Conservation (phyloP, 371 early-diverging fungal species). For the Mucor lusitanicus region DNA sequence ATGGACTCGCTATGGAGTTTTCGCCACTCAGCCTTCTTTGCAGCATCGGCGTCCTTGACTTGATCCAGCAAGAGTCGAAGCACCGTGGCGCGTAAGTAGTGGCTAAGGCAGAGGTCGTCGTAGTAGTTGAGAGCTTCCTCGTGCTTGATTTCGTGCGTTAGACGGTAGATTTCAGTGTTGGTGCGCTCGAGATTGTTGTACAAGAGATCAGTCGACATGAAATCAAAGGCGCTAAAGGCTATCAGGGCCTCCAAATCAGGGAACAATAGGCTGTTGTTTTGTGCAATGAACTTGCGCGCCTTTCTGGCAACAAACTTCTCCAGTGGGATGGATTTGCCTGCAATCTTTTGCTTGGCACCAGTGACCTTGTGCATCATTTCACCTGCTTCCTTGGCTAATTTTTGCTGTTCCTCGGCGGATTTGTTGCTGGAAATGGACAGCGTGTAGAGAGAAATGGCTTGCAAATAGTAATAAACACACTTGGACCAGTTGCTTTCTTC, state of each 20-base stretch:
- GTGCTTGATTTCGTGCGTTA: constrained; percentile 35
- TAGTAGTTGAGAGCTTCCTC: constrained; percentile 24
- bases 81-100: constrained; percentile 56
- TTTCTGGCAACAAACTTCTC: constrained; percentile 83
- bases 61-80: constrained; percentile 29
- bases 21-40: constrained; percentile 6
- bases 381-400: constrained; percentile 15
- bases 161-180: constrained; percentile 36
- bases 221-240: constrained; percentile 66
- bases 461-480: constrained; percentile 70
- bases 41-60: not conserved
- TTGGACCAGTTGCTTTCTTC: constrained; percentile 81
- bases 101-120: constrained; percentile 70
- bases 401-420: constrained; percentile 5
- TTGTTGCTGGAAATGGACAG: not conserved
- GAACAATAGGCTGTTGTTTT: constrained; percentile 57
- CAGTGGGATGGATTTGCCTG: constrained; percentile 78
- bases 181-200: constrained; percentile 41
- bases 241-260: constrained; percentile 73
- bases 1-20: constrained; percentile 26
- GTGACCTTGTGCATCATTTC: constrained; percentile 65
- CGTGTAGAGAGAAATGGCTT: constrained; percentile 57
- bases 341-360: constrained; percentile 65
- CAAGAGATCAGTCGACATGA: constrained; percentile 54
- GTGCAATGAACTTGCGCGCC: constrained; percentile 65